These are phyloP conservation scores for Galerina sulciceps DNA, from an alignment of 768 basidiomycete species.

Conservation along the genomic window DNA sequence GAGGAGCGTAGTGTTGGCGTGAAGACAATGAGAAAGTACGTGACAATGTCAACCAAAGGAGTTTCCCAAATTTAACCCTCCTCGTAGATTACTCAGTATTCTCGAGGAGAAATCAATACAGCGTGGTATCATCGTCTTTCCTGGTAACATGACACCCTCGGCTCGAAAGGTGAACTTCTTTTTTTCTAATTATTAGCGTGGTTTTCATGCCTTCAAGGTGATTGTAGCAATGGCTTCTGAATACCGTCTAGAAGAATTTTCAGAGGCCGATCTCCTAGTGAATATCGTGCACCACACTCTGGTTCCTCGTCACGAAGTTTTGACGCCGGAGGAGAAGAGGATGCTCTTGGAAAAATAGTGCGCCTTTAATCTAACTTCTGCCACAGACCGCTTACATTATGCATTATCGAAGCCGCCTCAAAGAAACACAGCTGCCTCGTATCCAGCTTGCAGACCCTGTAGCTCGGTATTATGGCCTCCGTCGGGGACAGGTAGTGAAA, in stretches of 20 bases:
- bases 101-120: conserved; percentile 91
- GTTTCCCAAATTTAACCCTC: conserved; percentile 2
- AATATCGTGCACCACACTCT: conserved; percentile 97
- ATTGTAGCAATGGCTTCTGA: conserved; percentile 88
- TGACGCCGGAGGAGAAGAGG: conserved; percentile 86
- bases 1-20: conserved; percentile 95
- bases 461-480: conserved; percentile 96
- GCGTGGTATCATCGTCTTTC: conserved; percentile 93
- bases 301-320: conserved; percentile 91
- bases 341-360: conserved; percentile 90
- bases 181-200: neutral
- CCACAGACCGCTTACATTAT: conserved; percentile 16
- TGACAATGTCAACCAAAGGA: conserved; percentile 13
- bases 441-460: conserved; percentile 97
- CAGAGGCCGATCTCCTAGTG: conserved; percentile 93
- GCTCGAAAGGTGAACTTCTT: conserved; percentile 78
- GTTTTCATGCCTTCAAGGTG: conserved; percentile 54
- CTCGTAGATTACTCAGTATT: conserved; percentile 77
- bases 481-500: conserved; percentile 96
- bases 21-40: conserved; percentile 97
- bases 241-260: conserved; percentile 93
- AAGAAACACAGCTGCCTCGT: conserved; percentile 96
- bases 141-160: conserved; percentile 95
- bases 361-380: conserved; percentile 37
- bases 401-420: conserved; percentile 74